These are phyloP conservation scores for Kazachstania psychrophila DNA, from an alignment of 805 yeast genomes.

Conservation along the genomic window DNA sequence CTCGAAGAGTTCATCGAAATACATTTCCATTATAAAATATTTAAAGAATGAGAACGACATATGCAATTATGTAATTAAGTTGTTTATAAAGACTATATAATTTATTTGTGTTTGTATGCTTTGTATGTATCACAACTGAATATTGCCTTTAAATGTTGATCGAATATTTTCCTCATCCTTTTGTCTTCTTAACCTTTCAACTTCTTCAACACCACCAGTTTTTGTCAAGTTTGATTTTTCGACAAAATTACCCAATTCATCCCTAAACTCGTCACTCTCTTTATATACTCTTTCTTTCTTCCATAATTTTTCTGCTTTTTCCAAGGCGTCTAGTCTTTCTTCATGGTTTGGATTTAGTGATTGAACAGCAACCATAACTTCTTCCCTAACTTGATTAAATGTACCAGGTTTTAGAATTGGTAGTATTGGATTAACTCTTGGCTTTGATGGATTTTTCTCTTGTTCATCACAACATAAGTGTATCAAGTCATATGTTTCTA, in stretches of 20 bases:
- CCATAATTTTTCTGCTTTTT: conserved; percentile 74
- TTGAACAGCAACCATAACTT: conserved; percentile 69
- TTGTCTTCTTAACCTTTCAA: conserved; percentile 57
- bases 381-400: conserved; percentile 55
- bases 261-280: conserved; percentile 59
- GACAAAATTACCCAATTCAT: conserved; percentile 79
- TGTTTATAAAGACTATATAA: not conserved
- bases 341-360: conserved; percentile 79
- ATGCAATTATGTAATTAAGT: not conserved
- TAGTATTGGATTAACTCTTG: conserved; percentile 27
- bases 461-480: conserved; percentile 76
- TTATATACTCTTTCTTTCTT: conserved; percentile 56
- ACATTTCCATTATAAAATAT: not conserved
- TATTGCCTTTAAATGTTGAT: conserved; percentile 31
- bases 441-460: conserved; percentile 44
- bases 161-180: conserved; percentile 68
- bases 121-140: not conserved
- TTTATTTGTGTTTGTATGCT: not conserved
- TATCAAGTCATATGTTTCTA: conserved; percentile 73
- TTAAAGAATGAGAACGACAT: not conserved
- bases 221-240: conserved; percentile 65
- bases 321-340: conserved; percentile 77
- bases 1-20: not conserved
- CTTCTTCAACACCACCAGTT: conserved; percentile 83
- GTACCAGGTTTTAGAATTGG: conserved; percentile 58